Evolutionary conservation across 2,329 filamentous ascomycete species (phyloP).

Genomic region (Arthrobotrys iridis): DNA sequence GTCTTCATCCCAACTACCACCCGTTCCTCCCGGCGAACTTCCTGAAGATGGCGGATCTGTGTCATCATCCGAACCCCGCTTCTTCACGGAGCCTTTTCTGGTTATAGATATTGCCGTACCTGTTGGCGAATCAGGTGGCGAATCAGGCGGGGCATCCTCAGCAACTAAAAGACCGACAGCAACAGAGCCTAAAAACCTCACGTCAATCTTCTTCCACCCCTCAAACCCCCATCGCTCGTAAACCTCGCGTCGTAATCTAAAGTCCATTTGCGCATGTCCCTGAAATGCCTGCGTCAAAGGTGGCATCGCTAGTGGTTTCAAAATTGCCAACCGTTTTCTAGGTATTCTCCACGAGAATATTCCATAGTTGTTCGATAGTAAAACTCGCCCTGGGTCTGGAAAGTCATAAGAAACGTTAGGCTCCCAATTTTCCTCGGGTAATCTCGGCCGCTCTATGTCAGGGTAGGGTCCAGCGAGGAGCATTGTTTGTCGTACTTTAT

Average conservation of each 20-base stretch:
- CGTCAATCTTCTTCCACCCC: background rate
- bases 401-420: background rate
- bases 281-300: background rate
- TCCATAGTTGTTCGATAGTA: slow-evolving; percentile 6
- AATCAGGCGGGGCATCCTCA: too few species aligned
- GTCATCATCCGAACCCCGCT: too few species aligned
- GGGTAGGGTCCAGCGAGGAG: background rate
- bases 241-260: background rate
- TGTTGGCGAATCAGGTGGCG: too few species aligned
- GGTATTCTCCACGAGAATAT: slow-evolving; percentile 21
- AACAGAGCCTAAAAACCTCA: background rate
- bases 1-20: too few species aligned
- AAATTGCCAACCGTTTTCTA: background rate
- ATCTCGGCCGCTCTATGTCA: background rate
- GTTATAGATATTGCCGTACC: too few species aligned
- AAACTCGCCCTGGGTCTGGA: background rate
- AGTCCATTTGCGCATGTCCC: slow-evolving; percentile 13
- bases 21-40: too few species aligned
- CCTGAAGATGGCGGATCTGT: too few species aligned
- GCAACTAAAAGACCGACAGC: background rate
- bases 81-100: too few species aligned
- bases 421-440: slow-evolving; percentile 27
- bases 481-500: background rate
- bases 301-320: slow-evolving; percentile 4
- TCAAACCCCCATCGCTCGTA: slow-evolving; percentile 29